Evolutionary conservation across 2,329 filamentous ascomycete genomes (phyloP), one percentile per base, ranked within the genome.

Genomic region (Rhynchosporium graminicola): DNA sequence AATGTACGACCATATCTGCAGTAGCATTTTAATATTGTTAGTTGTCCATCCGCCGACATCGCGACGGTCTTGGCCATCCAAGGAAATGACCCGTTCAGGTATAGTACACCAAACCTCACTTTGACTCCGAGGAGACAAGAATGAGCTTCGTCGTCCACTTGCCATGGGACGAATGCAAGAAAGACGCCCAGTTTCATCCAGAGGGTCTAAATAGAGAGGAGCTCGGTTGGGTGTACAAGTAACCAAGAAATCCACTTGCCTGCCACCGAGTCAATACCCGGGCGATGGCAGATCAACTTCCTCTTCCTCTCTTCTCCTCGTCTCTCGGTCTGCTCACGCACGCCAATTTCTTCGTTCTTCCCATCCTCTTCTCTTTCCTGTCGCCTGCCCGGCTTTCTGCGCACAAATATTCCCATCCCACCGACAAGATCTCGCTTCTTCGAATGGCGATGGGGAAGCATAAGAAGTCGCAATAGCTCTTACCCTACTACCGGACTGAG

Each of bases 1-100:
- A 63, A 60, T 65, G 59, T 62, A 57, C 29, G 45, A 46, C 54
- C 42, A 57, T 57, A 12, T 45, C 45, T 54, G 9, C 36, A 54
- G 28, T 36, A 20, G 36, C 51, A 54, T 6, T 9, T 12, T 12
- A 20, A 40, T 12, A 29, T 28, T 20, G 4, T 12, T 40, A 54
- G 20, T 42, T 9, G 36, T 54, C 6, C n/a, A 28, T 42, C 29
- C 8, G 20, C 20, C 20, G n/a, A 54, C 51, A 33, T 10, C n/a
- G 2, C 12, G n/a, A 54, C 51, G 51, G 51, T 8, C 36, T 29
- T 33, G 51, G 36, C 36, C 20, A 20, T 54, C 51, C 51, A 33
- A 42, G 3, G 33, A 42, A 40, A 54, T n/a, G 51, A 15, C 36
- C 36, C 40, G 33, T 42, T 40, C 51, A 54, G 51, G 28, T 54